These are phyloP conservation scores for Domatiomyces catenatus DNA, from an alignment of 2,329 filamentous ascomycete genomes.

Conservation along the genomic window DNA sequence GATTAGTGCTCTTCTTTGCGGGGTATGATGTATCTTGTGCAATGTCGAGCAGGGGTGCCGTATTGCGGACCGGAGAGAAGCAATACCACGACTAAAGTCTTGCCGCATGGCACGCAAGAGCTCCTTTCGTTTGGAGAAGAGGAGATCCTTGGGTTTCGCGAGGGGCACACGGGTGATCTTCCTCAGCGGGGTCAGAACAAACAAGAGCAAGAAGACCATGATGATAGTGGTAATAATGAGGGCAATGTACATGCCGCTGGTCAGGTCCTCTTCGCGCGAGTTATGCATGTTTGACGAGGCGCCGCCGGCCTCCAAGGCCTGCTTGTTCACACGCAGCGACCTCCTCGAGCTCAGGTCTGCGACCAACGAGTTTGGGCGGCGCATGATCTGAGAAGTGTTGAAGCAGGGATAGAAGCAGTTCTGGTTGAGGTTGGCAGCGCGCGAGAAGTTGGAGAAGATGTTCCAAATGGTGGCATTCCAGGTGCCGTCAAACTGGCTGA, in stretches of 20 bases:
- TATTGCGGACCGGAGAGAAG: background rate
- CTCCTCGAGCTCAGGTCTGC: constrained; percentile 5
- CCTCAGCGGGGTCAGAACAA: constrained; percentile 13
- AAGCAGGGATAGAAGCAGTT: constrained; percentile 23
- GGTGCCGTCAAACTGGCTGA: constrained; percentile 14
- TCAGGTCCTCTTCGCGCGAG: constrained; percentile 14
- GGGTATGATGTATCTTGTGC: background rate
- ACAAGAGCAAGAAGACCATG: constrained; percentile 16
- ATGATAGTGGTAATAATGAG: constrained; percentile 18
- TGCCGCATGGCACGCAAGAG: constrained; percentile 15
- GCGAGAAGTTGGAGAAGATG: constrained; percentile 16
- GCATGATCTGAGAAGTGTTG: constrained; percentile 16
- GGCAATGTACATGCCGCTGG: constrained; percentile 20
- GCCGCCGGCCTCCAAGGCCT: constrained; percentile 1
- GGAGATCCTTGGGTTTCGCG: constrained; percentile 9
- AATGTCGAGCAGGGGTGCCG: background rate
- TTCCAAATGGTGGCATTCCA: constrained; percentile 22
- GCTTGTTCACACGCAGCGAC: constrained; percentile 2
- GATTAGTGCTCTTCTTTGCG: background rate
- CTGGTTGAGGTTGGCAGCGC: constrained; percentile 15
- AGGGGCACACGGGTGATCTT: constrained; percentile 19
- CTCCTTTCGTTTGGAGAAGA: constrained; percentile 16
- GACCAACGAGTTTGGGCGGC: constrained; percentile 14
- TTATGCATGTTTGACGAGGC: constrained; percentile 4
- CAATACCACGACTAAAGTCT: constrained; percentile 5